These are phyloP conservation scores for Backusella luteola DNA, from an alignment of 192 early-diverging fungal genomes.

Conservation along the genomic window DNA sequence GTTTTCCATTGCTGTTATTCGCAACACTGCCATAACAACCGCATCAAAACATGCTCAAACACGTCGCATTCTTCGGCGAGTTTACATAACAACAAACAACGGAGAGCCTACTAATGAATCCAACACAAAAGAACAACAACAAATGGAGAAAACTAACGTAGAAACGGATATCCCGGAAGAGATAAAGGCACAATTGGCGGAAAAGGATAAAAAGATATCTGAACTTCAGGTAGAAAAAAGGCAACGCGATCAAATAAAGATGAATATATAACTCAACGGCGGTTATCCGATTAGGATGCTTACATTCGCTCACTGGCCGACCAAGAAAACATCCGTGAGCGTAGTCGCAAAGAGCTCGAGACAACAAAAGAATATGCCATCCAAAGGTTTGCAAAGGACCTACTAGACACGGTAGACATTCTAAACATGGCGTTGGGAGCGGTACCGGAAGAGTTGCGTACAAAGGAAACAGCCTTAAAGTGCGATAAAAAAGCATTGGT, in stretches of 20 bases:
- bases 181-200: constrained; percentile 35
- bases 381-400: constrained; percentile 97
- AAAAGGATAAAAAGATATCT: constrained; percentile 78
- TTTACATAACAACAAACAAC: constrained; percentile 37
- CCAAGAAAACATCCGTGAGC: constrained; percentile 91
- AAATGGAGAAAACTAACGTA: constrained; percentile 20
- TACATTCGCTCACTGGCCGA: constrained; percentile 93
- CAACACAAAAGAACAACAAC: not conserved
- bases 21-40: not conserved
- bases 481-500: constrained; percentile 36
- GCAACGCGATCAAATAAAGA: not conserved
- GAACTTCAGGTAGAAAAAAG: constrained; percentile 63
- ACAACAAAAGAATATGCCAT: constrained; percentile 84
- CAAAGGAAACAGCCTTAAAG: constrained; percentile 13
- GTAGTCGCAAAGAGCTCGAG: constrained; percentile 82
- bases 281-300: constrained; percentile 61
- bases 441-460: constrained; percentile 69
- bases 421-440: constrained; percentile 84
- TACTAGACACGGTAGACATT: constrained; percentile 89
- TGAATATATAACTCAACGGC: not conserved
- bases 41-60: not conserved
- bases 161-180: not conserved
- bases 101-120: constrained; percentile 22
- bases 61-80: not conserved
- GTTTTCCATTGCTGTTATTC: not conserved